Evolutionary conservation across 108 stramenopile species (phyloP), one percentile per base, ranked within the genome.

Genomic region (Nitzschia inconspicua): DNA sequence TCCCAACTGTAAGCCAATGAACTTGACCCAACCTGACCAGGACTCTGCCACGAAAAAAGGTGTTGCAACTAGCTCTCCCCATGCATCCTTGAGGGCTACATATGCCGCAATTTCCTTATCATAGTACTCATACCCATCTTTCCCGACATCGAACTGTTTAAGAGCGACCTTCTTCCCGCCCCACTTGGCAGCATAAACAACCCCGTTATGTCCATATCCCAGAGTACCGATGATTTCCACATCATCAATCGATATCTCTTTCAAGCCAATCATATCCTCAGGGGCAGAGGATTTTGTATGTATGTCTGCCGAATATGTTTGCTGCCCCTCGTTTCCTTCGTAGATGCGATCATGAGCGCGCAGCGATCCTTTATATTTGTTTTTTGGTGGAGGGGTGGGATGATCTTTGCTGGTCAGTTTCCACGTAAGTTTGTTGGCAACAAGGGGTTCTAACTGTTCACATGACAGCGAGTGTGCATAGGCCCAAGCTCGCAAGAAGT

Each of bases 101-200:
- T 51, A 51, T 10, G 26, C 50, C 25, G 7, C 27, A 9, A 51
- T 8, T 29, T 51, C 50, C 26, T 51, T 51, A 27, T 51, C 16
- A 29, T 16, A 51, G 9, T 29, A 25, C 4, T 16, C 28, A 18
- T 51, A 25, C 8, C 50, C 50, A 28, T 51, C 50, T 28, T 51
- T 51, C 9, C 50, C 50, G 26, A 51, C 27, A 18, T 51, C 50
- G 16, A 51, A 51, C 50, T 51, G 50, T 16, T 51, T 51, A 7
- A 51, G 8, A 8, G 50, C 50, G 9, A 51, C 50, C 28, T 9
- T 9, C 28, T 51, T 23, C 7, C 50, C 50, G 8, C 16, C 11
- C 50, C 50, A 51, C 9, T 29, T 29, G 7, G 28, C 50, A 22
- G 10, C 8, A 28, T 10, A 29, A 8, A 51, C 23, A 51, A 29